phyloP scores from a whole-genome alignment of 441 rosid genomes.

The Adansonia madagascariensis region DNA sequence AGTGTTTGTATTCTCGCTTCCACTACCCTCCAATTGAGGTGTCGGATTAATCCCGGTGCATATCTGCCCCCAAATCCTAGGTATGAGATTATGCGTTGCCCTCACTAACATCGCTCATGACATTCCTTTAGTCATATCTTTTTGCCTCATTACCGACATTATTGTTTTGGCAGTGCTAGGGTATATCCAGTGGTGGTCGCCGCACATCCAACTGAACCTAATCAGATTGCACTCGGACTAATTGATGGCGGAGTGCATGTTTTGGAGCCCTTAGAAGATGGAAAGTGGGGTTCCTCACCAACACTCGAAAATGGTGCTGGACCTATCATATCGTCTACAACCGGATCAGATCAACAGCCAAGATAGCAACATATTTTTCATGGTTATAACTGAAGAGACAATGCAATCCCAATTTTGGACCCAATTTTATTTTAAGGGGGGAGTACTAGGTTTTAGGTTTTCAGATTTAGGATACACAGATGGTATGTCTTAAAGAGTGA shows the following conservation, averaged over 20 bases:
- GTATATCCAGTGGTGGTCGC: constrained; percentile 41
- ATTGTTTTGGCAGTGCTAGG: constrained; percentile 36
- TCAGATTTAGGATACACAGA: constrained; percentile 13
- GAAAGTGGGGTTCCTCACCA: constrained; percentile 39
- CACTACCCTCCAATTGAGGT: constrained; percentile 42
- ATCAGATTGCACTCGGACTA: constrained; percentile 44
- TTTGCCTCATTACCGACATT: neutral
- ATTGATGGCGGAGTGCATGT: constrained; percentile 41
- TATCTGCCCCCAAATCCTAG: constrained; percentile 53
- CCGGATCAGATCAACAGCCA: constrained; percentile 49
- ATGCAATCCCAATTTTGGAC: neutral
- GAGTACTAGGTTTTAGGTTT: neutral
- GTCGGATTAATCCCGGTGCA: constrained; percentile 47
- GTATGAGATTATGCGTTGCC: constrained; percentile 29
- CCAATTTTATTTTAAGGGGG: neutral
- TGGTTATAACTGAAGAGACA: neutral
- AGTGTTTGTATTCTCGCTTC: constrained; percentile 46
- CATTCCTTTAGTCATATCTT: neutral
- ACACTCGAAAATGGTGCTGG: constrained; percentile 46
- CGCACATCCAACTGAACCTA: constrained; percentile 41
- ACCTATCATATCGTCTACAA: neutral
- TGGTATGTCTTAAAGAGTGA: neutral
- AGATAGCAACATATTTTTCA: constrained; percentile 27
- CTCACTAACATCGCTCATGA: neutral
- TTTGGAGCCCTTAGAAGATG: constrained; percentile 40